These are phyloP conservation scores for Eudorina sp. DNA, from an alignment of 139 green algal species.

Conservation along the genomic window DNA sequence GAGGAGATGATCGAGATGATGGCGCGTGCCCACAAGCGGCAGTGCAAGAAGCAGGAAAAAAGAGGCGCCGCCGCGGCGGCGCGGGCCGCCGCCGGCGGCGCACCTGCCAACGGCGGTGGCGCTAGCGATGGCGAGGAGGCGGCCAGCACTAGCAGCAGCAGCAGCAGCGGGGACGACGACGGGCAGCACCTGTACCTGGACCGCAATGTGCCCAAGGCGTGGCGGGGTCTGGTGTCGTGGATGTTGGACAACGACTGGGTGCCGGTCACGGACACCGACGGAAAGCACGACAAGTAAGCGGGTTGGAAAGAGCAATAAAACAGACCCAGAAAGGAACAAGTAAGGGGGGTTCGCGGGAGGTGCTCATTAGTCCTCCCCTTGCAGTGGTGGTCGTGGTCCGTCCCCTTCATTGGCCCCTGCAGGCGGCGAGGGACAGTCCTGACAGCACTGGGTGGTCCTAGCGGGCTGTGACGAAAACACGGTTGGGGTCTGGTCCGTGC, in stretches of 20 bases:
- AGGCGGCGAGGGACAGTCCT: no score
- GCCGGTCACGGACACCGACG: conserved; percentile 10
- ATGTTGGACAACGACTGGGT: conserved; percentile 40
- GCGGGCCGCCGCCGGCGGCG: no score
- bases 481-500: no score
- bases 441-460: no score
- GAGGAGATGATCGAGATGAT: conserved; percentile 46
- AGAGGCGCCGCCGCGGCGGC: background rate
- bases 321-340: no score
- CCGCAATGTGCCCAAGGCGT: background rate
- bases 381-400: no score
- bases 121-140: background rate
- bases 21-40: conserved; percentile 4
- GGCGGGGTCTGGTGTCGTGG: conserved; percentile 6
- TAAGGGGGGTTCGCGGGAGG: no score
- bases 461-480: no score
- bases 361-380: no score
- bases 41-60: background rate
- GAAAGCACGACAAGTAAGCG: conserved; percentile 44
- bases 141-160: no score
- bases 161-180: background rate
- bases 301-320: no score
- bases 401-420: no score
- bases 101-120: background rate
- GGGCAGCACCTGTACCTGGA: background rate